Percentiles rank a stretch among this genome's conserved stretches.
Conservation (phyloP, 2,329 filamentous ascomycete genomes). For the Diaporthe humulicola region DNA sequence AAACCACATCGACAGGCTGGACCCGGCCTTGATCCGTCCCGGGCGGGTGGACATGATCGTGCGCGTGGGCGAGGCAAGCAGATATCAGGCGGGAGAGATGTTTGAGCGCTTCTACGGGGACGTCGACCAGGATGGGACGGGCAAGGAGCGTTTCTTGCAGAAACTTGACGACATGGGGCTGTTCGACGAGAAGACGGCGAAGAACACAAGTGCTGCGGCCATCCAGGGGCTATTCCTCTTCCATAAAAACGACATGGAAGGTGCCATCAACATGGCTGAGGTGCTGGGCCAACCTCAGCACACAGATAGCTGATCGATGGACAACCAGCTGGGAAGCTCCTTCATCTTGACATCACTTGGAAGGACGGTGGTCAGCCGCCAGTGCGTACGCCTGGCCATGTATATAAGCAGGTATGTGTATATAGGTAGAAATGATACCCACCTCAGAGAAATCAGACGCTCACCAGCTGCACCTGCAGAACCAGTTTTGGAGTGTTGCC, state of each 20-base stretch:
- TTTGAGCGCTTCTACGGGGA: conserved; percentile 97
- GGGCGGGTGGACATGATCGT: conserved; percentile 95
- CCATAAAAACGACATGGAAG: conserved; percentile 91
- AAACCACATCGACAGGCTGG: conserved; percentile 91
- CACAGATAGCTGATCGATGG: conserved; percentile 34
- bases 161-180: conserved; percentile 79
- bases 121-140: conserved; percentile 73
- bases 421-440: conserved; percentile 34
- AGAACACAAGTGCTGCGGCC: conserved; percentile 85
- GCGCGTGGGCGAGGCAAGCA: conserved; percentile 87
- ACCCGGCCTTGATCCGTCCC: conserved; percentile 89
- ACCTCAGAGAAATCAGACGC: not conserved
- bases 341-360: not conserved
- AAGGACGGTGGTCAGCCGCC: not conserved
- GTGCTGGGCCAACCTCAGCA: conserved; percentile 56
- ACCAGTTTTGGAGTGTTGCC: not conserved
- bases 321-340: not conserved
- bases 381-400: conserved; percentile 1
- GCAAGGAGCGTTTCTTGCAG: conserved; percentile 77
- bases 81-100: conserved; percentile 86
- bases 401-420: conserved; percentile 12
- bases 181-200: conserved; percentile 68
- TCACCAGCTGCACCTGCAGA: not conserved
- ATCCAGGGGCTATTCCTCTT: conserved; percentile 95
- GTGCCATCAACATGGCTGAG: conserved; percentile 85